Evolutionary conservation across 371 early-diverging fungal genomes (phyloP).

Genomic region (Coemansia linderi): DNA sequence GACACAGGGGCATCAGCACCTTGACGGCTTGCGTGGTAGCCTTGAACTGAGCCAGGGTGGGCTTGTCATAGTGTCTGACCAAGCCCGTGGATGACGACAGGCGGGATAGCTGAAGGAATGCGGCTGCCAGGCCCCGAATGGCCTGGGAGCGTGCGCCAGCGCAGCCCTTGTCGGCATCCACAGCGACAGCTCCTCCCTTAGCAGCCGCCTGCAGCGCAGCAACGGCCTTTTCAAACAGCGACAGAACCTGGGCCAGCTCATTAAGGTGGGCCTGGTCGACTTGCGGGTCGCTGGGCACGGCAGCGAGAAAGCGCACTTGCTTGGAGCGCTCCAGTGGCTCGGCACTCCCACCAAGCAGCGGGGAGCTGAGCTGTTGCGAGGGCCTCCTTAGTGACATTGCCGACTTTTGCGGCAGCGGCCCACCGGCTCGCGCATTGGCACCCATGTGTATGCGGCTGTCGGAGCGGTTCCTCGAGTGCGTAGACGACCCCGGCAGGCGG

Average conservation of each 20-base stretch:
- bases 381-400: constrained; percentile 23
- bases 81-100: constrained; percentile 39
- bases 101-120: constrained; percentile 45
- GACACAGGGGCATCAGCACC: constrained; percentile 29
- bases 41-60: constrained; percentile 49
- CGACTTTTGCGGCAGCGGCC: constrained; percentile 24
- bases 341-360: background rate
- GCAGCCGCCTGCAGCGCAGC: constrained; percentile 18
- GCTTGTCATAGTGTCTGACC: constrained; percentile 49
- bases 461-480: constrained; percentile 41
- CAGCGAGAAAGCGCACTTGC: constrained; percentile 40
- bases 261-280: constrained; percentile 36
- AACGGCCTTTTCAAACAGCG: constrained; percentile 34
- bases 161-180: background rate
- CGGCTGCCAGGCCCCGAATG: constrained; percentile 29
- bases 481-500: background rate
- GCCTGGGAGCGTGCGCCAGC: constrained; percentile 1
- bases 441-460: constrained; percentile 36
- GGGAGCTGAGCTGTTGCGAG: background rate
- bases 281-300: constrained; percentile 8
- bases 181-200: background rate
- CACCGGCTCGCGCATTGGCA: background rate
- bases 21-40: constrained; percentile 45
- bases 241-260: constrained; percentile 35
- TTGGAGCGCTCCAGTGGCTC: constrained; percentile 38